A percentile compares a stretch with the other conserved stretches of the same genome.
Evolutionary conservation across 768 basidiomycete species (phyloP).

Genomic region (Naematelia aurantialba): DNA sequence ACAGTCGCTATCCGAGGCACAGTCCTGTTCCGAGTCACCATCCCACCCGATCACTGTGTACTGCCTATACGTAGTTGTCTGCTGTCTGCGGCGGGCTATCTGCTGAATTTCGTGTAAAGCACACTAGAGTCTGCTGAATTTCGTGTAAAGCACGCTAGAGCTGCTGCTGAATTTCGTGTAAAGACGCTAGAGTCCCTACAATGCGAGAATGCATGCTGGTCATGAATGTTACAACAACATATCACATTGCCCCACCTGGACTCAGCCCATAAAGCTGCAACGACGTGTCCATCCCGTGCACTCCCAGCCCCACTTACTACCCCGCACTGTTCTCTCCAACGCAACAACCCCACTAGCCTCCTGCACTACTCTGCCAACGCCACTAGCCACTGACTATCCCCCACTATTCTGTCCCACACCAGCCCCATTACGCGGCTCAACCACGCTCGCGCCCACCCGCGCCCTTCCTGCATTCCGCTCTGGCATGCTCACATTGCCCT

Average conservation of each 20-base stretch:
- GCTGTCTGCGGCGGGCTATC: too few species aligned
- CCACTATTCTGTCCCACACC: background rate
- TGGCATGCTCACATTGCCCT: background rate
- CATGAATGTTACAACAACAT: constrained; percentile 1
- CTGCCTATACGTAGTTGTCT: too few species aligned
- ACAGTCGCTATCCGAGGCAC: too few species aligned
- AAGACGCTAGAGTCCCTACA: background rate
- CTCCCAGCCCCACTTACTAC: too few species aligned
- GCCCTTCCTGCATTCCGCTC: constrained; percentile 18
- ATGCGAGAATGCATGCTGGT: constrained; percentile 1
- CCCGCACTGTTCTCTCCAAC: too few species aligned
- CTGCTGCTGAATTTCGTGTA: background rate
- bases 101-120: too few species aligned
- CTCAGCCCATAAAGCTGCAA: too few species aligned
- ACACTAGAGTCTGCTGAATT: too few species aligned
- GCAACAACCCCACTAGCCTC: too few species aligned
- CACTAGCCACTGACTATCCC: background rate
- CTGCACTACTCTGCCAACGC: background rate
- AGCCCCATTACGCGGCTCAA: constrained; percentile 15
- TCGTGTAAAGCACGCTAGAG: background rate
- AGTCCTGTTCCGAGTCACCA: too few species aligned
- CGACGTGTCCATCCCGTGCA: too few species aligned
- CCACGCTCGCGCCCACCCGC: constrained; percentile 25
- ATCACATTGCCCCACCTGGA: background rate
- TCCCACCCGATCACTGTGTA: too few species aligned